These are phyloP conservation scores for Trametes sp. DNA, from an alignment of 1,284 basidiomycete genomes.

Conservation along the genomic window DNA sequence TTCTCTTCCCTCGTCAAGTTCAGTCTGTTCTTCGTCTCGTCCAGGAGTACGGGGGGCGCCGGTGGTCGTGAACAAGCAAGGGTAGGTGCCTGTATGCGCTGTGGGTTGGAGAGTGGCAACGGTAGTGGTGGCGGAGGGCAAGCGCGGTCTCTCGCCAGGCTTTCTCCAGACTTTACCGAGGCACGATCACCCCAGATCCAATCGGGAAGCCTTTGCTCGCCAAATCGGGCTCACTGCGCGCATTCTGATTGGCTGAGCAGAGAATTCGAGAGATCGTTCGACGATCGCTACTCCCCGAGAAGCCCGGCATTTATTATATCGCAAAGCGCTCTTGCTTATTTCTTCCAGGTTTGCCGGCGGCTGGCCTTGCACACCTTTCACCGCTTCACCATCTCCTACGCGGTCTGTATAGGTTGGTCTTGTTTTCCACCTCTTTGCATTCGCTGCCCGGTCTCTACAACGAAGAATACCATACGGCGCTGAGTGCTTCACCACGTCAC, in stretches of 20 bases:
- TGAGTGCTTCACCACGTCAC: too few relatives aligned
- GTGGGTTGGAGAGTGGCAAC: constrained; percentile 22
- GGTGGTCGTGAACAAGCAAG: background rate
- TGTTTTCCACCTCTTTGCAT: too few relatives aligned
- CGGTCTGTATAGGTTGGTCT: too few relatives aligned
- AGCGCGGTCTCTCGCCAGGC: constrained; percentile 7
- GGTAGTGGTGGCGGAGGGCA: constrained; percentile 29
- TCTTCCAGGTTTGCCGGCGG: background rate
- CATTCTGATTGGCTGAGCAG: constrained; percentile 25
- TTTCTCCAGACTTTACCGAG: constrained; percentile 16
- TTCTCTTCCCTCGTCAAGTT: background rate
- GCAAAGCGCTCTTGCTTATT: background rate
- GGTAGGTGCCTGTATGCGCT: background rate
- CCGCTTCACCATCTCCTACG: too few relatives aligned
- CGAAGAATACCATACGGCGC: too few relatives aligned
- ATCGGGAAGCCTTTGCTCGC: constrained; percentile 35
- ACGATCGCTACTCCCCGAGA: constrained; percentile 14
- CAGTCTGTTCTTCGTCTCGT: background rate
- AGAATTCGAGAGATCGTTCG: constrained; percentile 30
- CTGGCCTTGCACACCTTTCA: too few relatives aligned
- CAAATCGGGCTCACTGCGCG: constrained; percentile 12
- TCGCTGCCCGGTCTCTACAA: too few relatives aligned
- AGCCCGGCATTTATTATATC: background rate
- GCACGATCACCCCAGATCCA: constrained; percentile 29
- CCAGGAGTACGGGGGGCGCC: background rate